Evolutionary conservation across 192 early-diverging fungal genomes (phyloP), one percentile per base, ranked within the genome.

Genomic region (Coemansia nantahalensis): DNA sequence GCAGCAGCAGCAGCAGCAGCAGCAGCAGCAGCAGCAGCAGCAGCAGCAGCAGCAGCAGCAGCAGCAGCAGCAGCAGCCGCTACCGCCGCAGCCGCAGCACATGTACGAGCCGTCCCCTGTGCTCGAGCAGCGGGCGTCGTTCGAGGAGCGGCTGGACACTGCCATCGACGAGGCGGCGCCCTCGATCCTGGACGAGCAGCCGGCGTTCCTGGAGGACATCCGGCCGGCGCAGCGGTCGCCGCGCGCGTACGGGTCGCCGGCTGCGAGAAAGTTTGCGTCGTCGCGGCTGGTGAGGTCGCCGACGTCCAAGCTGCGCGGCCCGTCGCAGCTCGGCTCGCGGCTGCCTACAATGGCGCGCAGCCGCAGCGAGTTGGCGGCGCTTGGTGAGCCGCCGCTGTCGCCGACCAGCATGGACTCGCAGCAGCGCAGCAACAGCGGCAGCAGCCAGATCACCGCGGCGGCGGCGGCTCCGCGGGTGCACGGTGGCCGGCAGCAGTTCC

Each of bases 101-200:
- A 28, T 28, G 4, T 7, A 7, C 26, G 7, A 7, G 26, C 7
- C 26, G 26, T 28, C 26, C 26, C 26, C 26, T 24, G 19, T 31
- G 24, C 49, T 48, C 1, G 48, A 33, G 28, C 45, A 48, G 33
- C 68, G 68, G 13, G 31, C 51, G 1, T 71, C 68, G 31, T 51
- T 64, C 43, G 68, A 71, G 12, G 60, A 71, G 13, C 36, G 43
- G 18, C 40, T 64, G 22, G 56, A 62, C 21, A 39, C 40, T 15
- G 60, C 58, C 10, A 59, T 71, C 14, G 32, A 32, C 38, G 51
- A 53, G 12, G 66, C 58, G 31, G 48, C 56, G 28, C 56, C 61
- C 17, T 64, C 68, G 37, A 50, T 74, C 28, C 48, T 67, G 38
- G 70, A 74, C 37, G 70, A 74, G 47, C 63, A 74, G 41, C 70